These are phyloP conservation scores for Yarrowia galli DNA, from an alignment of 1,139 yeast genomes.

Conservation along the genomic window DNA sequence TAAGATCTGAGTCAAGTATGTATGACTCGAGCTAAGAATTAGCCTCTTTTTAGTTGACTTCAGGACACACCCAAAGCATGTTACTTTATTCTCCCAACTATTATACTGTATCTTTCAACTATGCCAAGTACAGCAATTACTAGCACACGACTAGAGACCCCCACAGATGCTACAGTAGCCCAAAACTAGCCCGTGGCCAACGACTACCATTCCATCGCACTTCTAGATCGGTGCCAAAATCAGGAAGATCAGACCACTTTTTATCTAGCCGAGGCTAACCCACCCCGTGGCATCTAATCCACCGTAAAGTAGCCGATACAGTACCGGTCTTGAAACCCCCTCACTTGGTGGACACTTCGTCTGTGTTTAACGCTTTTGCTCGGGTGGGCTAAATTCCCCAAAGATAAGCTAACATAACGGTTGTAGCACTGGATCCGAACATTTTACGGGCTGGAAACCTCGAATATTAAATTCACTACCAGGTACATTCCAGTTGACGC, in stretches of 20 bases:
- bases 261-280: background rate
- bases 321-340: background rate
- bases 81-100: too few relatives aligned
- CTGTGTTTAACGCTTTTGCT: background rate
- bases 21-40: too few relatives aligned
- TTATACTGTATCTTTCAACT: too few relatives aligned
- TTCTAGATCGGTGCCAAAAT: background rate
- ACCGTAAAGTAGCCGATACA: background rate
- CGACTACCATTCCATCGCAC: background rate
- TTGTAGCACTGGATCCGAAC: background rate
- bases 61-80: too few relatives aligned
- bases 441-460: background rate
- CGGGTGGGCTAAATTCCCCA: background rate
- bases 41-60: too few relatives aligned
- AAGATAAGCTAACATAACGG: slow-evolving; percentile 6
- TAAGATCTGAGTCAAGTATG: too few relatives aligned
- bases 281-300: background rate
- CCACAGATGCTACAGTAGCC: too few relatives aligned
- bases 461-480: background rate
- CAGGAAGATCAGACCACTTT: background rate
- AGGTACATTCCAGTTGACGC: background rate
- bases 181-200: background rate
- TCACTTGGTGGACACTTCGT: background rate
- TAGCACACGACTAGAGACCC: too few relatives aligned
- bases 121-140: too few relatives aligned